Base-by-base conservation (phyloP, 2,329 filamentous ascomycete genomes). In the Stemphylium vesicarium region DNA sequence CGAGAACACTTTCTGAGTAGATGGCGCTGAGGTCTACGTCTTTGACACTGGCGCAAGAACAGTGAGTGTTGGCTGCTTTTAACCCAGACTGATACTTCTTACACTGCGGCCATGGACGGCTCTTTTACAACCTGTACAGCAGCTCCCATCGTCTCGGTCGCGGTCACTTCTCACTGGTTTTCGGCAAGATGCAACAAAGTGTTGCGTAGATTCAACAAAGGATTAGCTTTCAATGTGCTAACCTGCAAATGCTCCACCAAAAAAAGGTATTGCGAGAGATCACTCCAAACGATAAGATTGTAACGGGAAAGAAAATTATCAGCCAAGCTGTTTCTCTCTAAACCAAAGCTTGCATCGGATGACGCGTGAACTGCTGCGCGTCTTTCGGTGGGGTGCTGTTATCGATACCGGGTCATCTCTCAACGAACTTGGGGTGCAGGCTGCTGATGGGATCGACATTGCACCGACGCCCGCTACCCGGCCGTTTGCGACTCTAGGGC, bases 1-100 rank as follows among this genome's bases (percentile, higher is more conserved):
- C 71, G 32, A 53, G 47, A 0, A 68, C 63, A 44, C 68, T 74
- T 40, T 73, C 69, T 0, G 70, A 66, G 42, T 64, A 74, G 7
- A 71, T 46, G n/a, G 61, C 58, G 37, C 58, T 59, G 12, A 74
- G 50, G 33, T 74, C 60, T 16, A 71, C 44, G 9, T 65, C 68
- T 43, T 57, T 71, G 2, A 70, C 58, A 20, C 69, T 70, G 22
- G 13, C n/a, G 2, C 12, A 18, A 16, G 7, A 51, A 31, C 4
- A 13, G 31, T 45, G 3, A 31, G 8, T n/a, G n/a, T 7, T 15
- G n/a, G 16, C 4, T 43, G 22, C 4, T 2, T 18, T 12, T 12
- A 4, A 12, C 22, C 2, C 10, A n/a, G 8, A 13, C 2, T 26
- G 37, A 16, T 18, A 4, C 7, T 15, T 40, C 57, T 49, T 53